A percentile compares a stretch with the other conserved stretches of the same genome.
phyloP scores from a whole-genome alignment of 768 basidiomycete genomes.

The Hericium coralloides region DNA sequence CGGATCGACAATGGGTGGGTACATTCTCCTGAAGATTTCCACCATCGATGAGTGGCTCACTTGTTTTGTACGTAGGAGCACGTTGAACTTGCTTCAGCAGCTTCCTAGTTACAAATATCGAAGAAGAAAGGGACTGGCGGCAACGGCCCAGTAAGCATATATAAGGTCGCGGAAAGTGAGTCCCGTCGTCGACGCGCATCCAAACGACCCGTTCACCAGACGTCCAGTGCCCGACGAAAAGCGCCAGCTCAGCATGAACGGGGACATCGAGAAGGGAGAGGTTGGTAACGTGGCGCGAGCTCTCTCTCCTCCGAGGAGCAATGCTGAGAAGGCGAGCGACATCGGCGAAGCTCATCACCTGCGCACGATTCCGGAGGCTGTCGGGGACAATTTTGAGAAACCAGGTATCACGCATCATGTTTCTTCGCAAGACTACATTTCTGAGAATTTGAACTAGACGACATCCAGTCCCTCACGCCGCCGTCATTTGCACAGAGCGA shows the following conservation, averaged over 20 bases:
- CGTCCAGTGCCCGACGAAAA: background rate
- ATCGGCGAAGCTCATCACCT: background rate
- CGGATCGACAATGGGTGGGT: too few relatives aligned
- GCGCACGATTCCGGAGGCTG: background rate
- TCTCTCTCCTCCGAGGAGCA: background rate
- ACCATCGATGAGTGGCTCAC: too few relatives aligned
- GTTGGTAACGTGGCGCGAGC: background rate
- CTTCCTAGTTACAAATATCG: too few relatives aligned
- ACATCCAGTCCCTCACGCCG: background rate
- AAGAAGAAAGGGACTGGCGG: too few relatives aligned
- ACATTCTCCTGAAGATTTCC: too few relatives aligned
- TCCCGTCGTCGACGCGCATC: too few relatives aligned
- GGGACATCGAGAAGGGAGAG: background rate
- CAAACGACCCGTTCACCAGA: too few relatives aligned
- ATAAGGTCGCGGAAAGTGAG: too few relatives aligned
- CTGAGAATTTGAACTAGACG: background rate
- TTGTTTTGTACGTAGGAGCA: too few relatives aligned
- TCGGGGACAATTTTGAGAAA: background rate
- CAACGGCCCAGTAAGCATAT: too few relatives aligned
- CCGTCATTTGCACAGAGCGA: constrained; percentile 3
- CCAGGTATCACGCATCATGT: background rate
- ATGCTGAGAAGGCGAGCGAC: background rate
- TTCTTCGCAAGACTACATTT: background rate
- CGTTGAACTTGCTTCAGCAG: too few relatives aligned
- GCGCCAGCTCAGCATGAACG: background rate